phyloP scores from a whole-genome alignment of 73 alveolate species.

The Blepharisma japonicum region DNA sequence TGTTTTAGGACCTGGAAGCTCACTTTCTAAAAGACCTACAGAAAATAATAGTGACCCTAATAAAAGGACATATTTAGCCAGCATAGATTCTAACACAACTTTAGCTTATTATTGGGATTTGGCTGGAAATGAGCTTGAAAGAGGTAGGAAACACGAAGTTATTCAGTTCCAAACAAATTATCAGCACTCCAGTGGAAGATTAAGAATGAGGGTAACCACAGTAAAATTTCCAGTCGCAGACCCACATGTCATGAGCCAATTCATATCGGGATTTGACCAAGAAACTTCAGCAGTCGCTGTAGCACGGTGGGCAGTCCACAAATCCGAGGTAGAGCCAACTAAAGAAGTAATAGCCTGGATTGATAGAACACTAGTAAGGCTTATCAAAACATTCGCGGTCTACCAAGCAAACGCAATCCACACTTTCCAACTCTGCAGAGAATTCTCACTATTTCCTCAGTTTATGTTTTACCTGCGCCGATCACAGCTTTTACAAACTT shows the following conservation, averaged over 20 bases:
- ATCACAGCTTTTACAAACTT: conserved; percentile 90
- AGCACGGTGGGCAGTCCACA: conserved; percentile 51
- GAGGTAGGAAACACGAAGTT: conserved; percentile 53
- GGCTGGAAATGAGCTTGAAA: conserved; percentile 44
- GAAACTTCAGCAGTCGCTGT: conserved; percentile 73
- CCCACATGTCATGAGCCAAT: conserved; percentile 36
- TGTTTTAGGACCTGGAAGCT: conserved; percentile 88
- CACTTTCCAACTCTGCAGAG: conserved; percentile 82
- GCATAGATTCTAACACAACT: conserved; percentile 74
- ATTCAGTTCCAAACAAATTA: conserved; percentile 78
- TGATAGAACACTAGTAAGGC: conserved; percentile 91
- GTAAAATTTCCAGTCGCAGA: conserved; percentile 50
- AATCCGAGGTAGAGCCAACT: conserved; percentile 55
- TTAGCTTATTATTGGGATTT: conserved; percentile 82
- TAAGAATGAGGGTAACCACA: conserved; percentile 88
- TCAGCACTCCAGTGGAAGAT: conserved; percentile 80
- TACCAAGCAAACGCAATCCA: conserved; percentile 85
- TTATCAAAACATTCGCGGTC: conserved; percentile 85
- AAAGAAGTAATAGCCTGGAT: conserved; percentile 84
- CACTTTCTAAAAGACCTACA: conserved; percentile 26
- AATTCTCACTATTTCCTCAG: conserved; percentile 88
- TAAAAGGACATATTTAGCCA: conserved; percentile 42
- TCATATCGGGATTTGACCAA: conserved; percentile 63
- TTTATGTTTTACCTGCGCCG: conserved; percentile 96
- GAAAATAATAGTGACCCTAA: too few relatives aligned